phyloP scores from a whole-genome alignment of 208 protist genomes.

The Trypanosoma congolense region DNA sequence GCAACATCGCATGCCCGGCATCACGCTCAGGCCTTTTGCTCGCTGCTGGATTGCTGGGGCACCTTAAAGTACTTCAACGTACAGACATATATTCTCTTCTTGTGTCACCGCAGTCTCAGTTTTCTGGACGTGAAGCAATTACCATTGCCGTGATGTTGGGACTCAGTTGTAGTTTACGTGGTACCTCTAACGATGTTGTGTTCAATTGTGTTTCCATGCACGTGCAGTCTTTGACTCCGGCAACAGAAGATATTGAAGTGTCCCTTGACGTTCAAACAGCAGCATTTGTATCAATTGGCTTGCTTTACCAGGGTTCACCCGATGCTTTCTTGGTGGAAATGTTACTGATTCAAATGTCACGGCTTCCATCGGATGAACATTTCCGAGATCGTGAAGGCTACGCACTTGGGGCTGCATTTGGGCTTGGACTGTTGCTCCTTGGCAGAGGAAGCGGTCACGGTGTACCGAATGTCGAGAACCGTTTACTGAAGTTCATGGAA shows the following conservation, averaged over 20 bases:
- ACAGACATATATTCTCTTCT: constrained; percentile 86
- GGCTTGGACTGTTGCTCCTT: constrained; percentile 74
- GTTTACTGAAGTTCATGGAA: constrained; percentile 70
- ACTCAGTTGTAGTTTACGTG: constrained; percentile 82
- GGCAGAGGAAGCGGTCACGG: constrained; percentile 50
- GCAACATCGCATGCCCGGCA: constrained; percentile 46
- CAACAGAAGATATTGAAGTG: constrained; percentile 79
- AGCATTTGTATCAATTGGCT: constrained; percentile 69
- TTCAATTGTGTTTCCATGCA: constrained; percentile 86
- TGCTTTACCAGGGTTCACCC: constrained; percentile 61
- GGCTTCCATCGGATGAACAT: constrained; percentile 83
- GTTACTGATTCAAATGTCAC: constrained; percentile 78
- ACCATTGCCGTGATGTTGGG: constrained; percentile 83
- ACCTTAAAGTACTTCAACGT: constrained; percentile 73
- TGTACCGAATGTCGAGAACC: constrained; percentile 47
- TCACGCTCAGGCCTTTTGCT: constrained; percentile 67
- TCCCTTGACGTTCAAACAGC: constrained; percentile 78
- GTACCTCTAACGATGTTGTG: constrained; percentile 67
- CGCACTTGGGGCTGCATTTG: constrained; percentile 65
- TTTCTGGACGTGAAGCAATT: constrained; percentile 62
- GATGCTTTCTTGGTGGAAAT: constrained; percentile 79
- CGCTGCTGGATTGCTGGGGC: constrained; percentile 70
- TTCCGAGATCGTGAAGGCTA: constrained; percentile 77
- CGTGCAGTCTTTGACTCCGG: constrained; percentile 75
- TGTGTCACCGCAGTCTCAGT: constrained; percentile 53